Conservation (phyloP, 345 rosid genomes). For the Populus tremula region DNA sequence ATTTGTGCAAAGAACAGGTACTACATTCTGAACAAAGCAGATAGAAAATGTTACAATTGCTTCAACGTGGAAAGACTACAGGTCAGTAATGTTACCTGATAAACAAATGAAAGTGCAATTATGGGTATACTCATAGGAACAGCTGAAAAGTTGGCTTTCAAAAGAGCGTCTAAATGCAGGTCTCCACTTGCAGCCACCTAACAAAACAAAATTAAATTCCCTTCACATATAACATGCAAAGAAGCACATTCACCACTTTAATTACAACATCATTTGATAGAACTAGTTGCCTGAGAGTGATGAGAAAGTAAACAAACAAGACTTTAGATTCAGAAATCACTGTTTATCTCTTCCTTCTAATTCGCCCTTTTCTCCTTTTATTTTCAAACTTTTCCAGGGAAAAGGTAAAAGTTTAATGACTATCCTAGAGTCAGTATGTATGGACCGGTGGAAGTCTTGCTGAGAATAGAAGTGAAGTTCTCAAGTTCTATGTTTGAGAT, state of each 20-base stretch:
- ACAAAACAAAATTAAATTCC: conserved; percentile 10
- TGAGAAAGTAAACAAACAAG: background rate
- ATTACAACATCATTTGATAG: background rate
- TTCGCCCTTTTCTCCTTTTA: background rate
- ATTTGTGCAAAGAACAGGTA: conserved; percentile 86
- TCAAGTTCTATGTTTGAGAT: background rate
- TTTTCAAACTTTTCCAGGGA: background rate
- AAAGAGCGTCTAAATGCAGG: conserved; percentile 74
- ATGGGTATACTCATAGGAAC: conserved; percentile 97
- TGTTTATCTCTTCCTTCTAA: background rate
- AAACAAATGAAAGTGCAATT: conserved; percentile 88
- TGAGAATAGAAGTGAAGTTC: background rate
- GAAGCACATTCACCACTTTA: background rate
- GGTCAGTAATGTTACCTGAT: conserved; percentile 59
- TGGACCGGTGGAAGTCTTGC: background rate
- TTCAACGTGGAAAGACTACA: conserved; percentile 9
- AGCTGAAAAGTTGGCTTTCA: conserved; percentile 80
- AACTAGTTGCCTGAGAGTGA: background rate
- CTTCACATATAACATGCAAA: background rate
- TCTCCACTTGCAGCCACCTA: conserved; percentile 77
- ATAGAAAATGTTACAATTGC: conserved; percentile 13
- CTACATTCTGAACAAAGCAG: conserved; percentile 67
- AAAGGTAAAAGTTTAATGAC: background rate
- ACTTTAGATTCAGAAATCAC: background rate
- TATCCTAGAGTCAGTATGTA: background rate